Evolutionary conservation across 2,329 filamentous ascomycete species (phyloP), one percentile per base, ranked within the genome.

Genomic region (Penicillium sclerotigenum): DNA sequence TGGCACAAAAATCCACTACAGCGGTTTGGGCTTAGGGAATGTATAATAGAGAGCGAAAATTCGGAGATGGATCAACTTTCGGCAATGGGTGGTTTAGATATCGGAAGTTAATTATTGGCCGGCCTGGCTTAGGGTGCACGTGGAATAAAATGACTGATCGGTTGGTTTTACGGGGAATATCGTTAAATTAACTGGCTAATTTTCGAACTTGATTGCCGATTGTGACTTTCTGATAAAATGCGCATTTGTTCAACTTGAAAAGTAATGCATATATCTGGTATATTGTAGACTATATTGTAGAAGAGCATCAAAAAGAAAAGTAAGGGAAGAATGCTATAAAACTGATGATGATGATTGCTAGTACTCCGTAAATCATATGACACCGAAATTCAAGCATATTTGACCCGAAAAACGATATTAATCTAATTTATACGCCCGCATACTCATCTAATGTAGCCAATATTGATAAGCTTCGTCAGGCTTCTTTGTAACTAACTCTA

Each of bases 11-110:
- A 22, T 26, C 18, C 13, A 20, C 36, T 31, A 38, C 11, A 13
- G 37, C 20, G 0, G 3, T 33, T 26, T 33, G 10, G 51, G 14
- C 9, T 52, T 46, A 46, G 31, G 28, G 22, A 14, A 36, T 10
- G 14, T 13, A 28, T 5, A 46, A 29, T n/a, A 14, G 4, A 46
- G 18, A 24, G 29, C 14, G 22, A 52, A 36, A 36, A 11, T 28
- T 53, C 51, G 42, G 51, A 33, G 33, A 53, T 40, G 2, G 42
- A 18, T 20, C 43, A 47, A 29, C 34, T 53, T 53, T 47, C n/a
- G 42, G 51, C 16, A 10, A 31, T 22, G 33, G 24, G 41, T 22
- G n/a, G 18, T 31, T 20, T 34, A 10, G 33, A 38, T 18, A n/a
- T 47, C 50, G 34, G 50, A 40, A 16, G 18, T 26, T 31, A 16